Percentiles rank a stretch among this genome's conserved stretches.
Conservation (phyloP, 2,329 filamentous ascomycete genomes). For the Verticillium nonalfalfae region DNA sequence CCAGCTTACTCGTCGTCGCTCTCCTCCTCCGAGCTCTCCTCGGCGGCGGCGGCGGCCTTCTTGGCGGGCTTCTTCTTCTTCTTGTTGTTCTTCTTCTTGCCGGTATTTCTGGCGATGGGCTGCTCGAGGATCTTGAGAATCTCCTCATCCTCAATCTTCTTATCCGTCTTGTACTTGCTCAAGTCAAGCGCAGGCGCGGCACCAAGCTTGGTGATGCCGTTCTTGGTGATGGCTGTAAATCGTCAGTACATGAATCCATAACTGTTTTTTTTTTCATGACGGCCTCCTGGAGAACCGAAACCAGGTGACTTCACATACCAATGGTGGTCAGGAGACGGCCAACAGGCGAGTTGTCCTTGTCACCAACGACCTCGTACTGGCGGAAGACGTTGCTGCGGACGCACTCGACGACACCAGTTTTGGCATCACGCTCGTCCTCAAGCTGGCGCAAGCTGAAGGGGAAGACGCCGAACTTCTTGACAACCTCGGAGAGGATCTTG, state of each 20-base stretch:
- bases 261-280: slow-evolving; percentile 9
- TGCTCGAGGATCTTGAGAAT: slow-evolving; percentile 90
- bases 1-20: slow-evolving; percentile 24
- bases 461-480: slow-evolving; percentile 96
- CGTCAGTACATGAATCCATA: not conserved
- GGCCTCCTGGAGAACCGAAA: not conserved
- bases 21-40: slow-evolving; percentile 20
- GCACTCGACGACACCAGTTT: slow-evolving; percentile 91
- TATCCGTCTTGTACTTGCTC: slow-evolving; percentile 83
- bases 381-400: slow-evolving; percentile 88
- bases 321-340: slow-evolving; percentile 85
- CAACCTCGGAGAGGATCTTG: slow-evolving; percentile 86
- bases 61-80: slow-evolving; percentile 60
- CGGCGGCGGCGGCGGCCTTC: slow-evolving; percentile 25
- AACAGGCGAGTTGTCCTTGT: slow-evolving; percentile 82
- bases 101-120: slow-evolving; percentile 79
- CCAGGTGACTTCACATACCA: slow-evolving; percentile 52
- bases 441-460: slow-evolving; percentile 96
- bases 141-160: slow-evolving; percentile 97
- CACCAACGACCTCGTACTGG: slow-evolving; percentile 92
- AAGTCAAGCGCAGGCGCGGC: slow-evolving; percentile 70
- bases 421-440: slow-evolving; percentile 94
- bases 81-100: slow-evolving; percentile 89
- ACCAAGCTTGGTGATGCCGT: slow-evolving; percentile 82
- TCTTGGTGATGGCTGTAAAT: slow-evolving; percentile 83